Evolutionary conservation across 805 yeast genomes (phyloP).

Genomic region (Middelhovenomyces tepae): DNA sequence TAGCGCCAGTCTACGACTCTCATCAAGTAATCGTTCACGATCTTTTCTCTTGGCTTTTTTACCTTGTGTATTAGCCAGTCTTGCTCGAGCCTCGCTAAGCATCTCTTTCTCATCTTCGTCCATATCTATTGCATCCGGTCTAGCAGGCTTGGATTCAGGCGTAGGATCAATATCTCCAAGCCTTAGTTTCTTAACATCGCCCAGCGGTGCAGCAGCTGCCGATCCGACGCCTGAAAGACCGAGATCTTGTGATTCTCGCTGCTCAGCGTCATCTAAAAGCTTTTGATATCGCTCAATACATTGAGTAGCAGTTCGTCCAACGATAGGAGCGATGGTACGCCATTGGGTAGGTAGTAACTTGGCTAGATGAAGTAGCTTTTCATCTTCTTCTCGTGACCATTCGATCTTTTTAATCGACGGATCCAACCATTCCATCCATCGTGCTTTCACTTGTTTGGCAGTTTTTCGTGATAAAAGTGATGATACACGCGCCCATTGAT

Average conservation of each 20-base stretch:
- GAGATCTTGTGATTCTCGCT: conserved; percentile 27
- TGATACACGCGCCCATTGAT: conserved; percentile 91
- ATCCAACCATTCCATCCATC: conserved; percentile 86
- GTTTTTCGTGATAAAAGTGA: conserved; percentile 77
- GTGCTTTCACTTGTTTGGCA: conserved; percentile 83
- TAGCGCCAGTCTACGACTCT: conserved; percentile 64
- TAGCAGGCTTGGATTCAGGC: conserved; percentile 72
- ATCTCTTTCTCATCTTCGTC: conserved; percentile 87
- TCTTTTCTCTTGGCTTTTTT: conserved; percentile 88
- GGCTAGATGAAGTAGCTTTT: conserved; percentile 54
- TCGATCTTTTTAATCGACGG: conserved; percentile 56
- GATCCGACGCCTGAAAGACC: conserved; percentile 44
- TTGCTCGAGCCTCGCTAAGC: conserved; percentile 89
- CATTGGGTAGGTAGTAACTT: conserved; percentile 83
- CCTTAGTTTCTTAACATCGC: conserved; percentile 18
- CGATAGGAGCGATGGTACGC: conserved; percentile 76
- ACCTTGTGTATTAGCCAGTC: conserved; percentile 88
- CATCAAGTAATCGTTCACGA: conserved; percentile 73
- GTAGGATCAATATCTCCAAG: conserved; percentile 57
- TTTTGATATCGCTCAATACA: conserved; percentile 79
- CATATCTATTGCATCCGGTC: conserved; percentile 70
- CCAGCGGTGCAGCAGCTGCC: conserved; percentile 42
- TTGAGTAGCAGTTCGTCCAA: conserved; percentile 80
- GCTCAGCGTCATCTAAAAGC: conserved; percentile 47
- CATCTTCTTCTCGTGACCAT: conserved; percentile 77